These are phyloP conservation scores for Mycena latifolia DNA, from an alignment of 768 basidiomycete genomes.

Conservation along the genomic window DNA sequence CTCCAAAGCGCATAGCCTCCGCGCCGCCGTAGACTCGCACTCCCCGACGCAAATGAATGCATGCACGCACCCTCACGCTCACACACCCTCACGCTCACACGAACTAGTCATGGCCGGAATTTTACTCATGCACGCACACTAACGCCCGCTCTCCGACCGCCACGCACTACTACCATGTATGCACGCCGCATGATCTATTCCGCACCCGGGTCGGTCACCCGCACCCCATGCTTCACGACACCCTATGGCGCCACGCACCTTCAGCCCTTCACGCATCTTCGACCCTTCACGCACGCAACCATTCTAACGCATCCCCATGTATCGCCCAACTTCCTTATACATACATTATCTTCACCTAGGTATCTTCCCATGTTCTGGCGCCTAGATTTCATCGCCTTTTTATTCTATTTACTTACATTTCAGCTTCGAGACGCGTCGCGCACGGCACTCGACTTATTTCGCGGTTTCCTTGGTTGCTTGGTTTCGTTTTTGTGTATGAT, in stretches of 20 bases:
- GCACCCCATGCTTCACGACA: slow-evolving; percentile 9
- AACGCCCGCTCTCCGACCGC: slow-evolving; percentile 11
- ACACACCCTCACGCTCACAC: no score
- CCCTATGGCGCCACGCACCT: slow-evolving; percentile 7
- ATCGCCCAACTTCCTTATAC: slow-evolving; percentile 2
- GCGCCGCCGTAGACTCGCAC: background rate
- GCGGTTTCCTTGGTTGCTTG: slow-evolving; percentile 1
- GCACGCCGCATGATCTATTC: slow-evolving; percentile 23
- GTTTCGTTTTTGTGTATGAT: slow-evolving; percentile 16
- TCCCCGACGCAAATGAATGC: background rate
- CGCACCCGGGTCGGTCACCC: slow-evolving; percentile 18
- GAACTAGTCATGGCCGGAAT: slow-evolving; percentile 24
- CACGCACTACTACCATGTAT: slow-evolving; percentile 19
- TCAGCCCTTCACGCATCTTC: slow-evolving; percentile 5
- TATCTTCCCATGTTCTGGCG: slow-evolving; percentile 10
- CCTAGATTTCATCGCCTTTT: slow-evolving; percentile 14
- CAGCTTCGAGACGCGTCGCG: background rate
- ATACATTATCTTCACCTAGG: slow-evolving; percentile 19
- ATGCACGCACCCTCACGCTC: no score
- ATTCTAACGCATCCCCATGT: slow-evolving; percentile 19
- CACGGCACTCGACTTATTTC: background rate
- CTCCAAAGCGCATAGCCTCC: slow-evolving; percentile 57
- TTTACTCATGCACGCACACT: slow-evolving; percentile 15
- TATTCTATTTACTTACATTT: background rate
- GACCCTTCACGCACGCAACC: slow-evolving; percentile 3